Evolutionary conservation across 495 filamentous ascomycete species (phyloP).

Genomic region (Neurospora sp.): DNA sequence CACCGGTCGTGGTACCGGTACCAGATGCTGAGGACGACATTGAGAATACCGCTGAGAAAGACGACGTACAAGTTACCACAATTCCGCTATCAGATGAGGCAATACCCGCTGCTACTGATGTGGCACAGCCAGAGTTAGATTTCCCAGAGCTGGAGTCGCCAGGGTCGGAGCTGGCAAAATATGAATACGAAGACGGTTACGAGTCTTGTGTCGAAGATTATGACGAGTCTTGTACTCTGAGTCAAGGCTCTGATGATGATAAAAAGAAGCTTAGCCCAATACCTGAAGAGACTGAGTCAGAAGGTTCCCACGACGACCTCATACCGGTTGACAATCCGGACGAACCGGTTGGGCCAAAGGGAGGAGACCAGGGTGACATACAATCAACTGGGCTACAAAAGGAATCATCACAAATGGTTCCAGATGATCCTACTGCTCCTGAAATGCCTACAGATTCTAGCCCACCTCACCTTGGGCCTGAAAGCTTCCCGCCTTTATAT

Average conservation of each 20-base stretch:
- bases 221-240: background rate
- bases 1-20: background rate
- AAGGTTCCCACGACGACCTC: background rate
- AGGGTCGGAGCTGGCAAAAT: background rate
- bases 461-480: background rate
- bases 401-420: background rate
- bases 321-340: background rate
- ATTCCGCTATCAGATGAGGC: background rate
- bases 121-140: background rate
- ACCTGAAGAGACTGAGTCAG: background rate
- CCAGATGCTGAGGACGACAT: background rate
- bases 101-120: background rate
- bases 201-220: background rate
- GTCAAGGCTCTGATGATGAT: background rate
- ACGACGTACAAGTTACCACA: background rate
- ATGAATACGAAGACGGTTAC: background rate
- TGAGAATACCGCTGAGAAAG: background rate
- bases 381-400: background rate
- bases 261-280: background rate
- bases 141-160: background rate
- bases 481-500: background rate
- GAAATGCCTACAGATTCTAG: background rate
- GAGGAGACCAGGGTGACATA: background rate
- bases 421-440: background rate
- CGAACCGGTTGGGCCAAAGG: background rate